A percentile compares a stretch with the other conserved stretches of the same genome.
These are phyloP conservation scores for Syncephalastrum racemosum DNA, from an alignment of 371 early-diverging fungal genomes.

Conservation along the genomic window DNA sequence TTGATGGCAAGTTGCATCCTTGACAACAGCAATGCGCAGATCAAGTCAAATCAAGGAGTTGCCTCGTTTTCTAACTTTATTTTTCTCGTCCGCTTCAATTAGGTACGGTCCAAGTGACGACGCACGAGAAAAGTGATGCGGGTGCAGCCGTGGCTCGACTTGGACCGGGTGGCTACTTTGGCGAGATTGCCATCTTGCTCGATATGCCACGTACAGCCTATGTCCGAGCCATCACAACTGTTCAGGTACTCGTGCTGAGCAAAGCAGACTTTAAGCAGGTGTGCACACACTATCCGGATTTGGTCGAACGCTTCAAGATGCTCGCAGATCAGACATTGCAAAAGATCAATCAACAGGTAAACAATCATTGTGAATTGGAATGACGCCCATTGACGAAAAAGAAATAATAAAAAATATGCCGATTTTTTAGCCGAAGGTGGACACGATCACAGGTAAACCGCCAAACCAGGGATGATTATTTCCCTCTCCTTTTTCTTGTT, in stretches of 20 bases:
- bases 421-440: not conserved
- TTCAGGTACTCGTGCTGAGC: slow-evolving; percentile 54
- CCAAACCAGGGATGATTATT: not conserved
- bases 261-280: slow-evolving; percentile 47
- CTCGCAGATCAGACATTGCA: slow-evolving; percentile 26
- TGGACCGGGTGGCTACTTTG: slow-evolving; percentile 64
- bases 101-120: slow-evolving; percentile 39
- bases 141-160: slow-evolving; percentile 23
- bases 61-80: not conserved
- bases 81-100: slow-evolving; percentile 1
- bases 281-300: slow-evolving; percentile 42
- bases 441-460: slow-evolving; percentile 8
- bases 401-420: too few relatives aligned
- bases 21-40: slow-evolving; percentile 3
- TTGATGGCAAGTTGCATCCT: slow-evolving; percentile 58
- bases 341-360: slow-evolving; percentile 25
- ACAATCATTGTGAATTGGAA: too few relatives aligned
- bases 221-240: slow-evolving; percentile 62
- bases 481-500: slow-evolving; percentile 5
- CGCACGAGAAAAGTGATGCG: slow-evolving; percentile 10
- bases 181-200: slow-evolving; percentile 80
- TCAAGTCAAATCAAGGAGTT: not conserved
- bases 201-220: slow-evolving; percentile 79
- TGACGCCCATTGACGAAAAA: too few relatives aligned
- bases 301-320: slow-evolving; percentile 25